Evolutionary conservation across 108 stramenopile species (phyloP), one percentile per base, ranked within the genome.

Genomic region (Nitzschia sp.): DNA sequence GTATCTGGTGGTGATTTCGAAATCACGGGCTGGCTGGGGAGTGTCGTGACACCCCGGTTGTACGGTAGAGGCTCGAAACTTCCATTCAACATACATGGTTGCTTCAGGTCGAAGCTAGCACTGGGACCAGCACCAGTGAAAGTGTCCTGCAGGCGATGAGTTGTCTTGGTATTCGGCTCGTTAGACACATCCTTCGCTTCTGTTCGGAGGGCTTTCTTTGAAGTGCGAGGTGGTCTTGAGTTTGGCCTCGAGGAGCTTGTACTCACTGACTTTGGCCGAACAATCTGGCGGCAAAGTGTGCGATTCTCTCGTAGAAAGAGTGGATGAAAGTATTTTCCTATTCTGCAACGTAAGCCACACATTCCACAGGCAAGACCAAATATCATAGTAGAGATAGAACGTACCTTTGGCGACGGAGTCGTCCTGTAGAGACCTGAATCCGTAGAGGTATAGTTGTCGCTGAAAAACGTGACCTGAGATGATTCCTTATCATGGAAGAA

Each of bases 401-500:
- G 13, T 57, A 57, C 55, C 55, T 57, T 33, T 29, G 11, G 27
- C 5, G 3, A 29, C 31, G 27, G 28, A 32, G 30, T 57, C 11
- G 45, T 17, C 30, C 30, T 29, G 46, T 11, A 45, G 16, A 2
- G 73, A 64, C 46, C 68, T 73, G 48, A 86, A 86, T 31, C 82
- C 85, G 47, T 87, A 91, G 5, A 87, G 66, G 44, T 79, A 80
- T 36, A 91, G 71, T 48, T 91, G 86, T 3, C 90, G 80, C 53
- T 69, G 21, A 50, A 16, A n/a, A 41, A 41, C 38, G 9, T 9
- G 38, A 13, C 13, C 13, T 41, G 38, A 41, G 38, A 41, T 9
- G 38, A 9, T 41, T 41, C 6, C 13, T 41, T 41, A 13, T 13
- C 6, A 9, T 6, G 13, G 9, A 41, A 13, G 9, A 13, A 41